Base-by-base conservation (phyloP, 352 stramenopile species). In the Pythium coloratum region DNA sequence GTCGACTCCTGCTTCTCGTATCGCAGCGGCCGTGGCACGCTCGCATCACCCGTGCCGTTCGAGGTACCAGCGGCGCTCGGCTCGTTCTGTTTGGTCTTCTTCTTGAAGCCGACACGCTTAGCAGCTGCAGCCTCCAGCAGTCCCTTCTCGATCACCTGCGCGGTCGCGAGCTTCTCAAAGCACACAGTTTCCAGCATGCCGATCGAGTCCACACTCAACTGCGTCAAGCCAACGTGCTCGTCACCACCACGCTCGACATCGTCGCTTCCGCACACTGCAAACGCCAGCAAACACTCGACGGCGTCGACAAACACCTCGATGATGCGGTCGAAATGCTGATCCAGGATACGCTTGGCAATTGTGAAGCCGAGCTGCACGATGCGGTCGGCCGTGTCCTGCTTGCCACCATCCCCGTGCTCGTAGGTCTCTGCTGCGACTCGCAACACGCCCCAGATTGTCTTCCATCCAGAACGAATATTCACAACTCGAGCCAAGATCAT, bases 391-490 rank as follows among this genome's bases (percentile, higher is more conserved):
- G 75, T 74, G 30, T 81, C 66, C 3, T 64, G 40, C 34, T 67
- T 64, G n/a, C 57, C 33, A 5, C 61, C 69, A 51, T 81, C 80
- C 0, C 78, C 79, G 32, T 81, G 80, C 13, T 88, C 84, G 58
- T 91, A 92, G 32, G 84, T 92, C 74, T 94, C 78, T 0, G 92
- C 95, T 7, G 94, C 91, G 6, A 95, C 76, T n/a, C 88, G 80
- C 13, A 97, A 77, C 0, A 98, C 94, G n/a, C 86, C 81, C 80
- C 97, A 98, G 33, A 98, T 97, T 0, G 91, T 96, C 66, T 96
- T 95, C 95, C 95, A 98, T 1, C 95, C 95, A 1, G 92, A 98
- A 5, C 86, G 82, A 57, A 98, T 97, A 59, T 96, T 95, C 0
- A 69, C 70, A 1, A 92, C 86, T 20, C 92, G 86, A 18, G 86